Evolutionary conservation across 257 asterid species (phyloP).

Genomic region (Primulina huaijiensis): DNA sequence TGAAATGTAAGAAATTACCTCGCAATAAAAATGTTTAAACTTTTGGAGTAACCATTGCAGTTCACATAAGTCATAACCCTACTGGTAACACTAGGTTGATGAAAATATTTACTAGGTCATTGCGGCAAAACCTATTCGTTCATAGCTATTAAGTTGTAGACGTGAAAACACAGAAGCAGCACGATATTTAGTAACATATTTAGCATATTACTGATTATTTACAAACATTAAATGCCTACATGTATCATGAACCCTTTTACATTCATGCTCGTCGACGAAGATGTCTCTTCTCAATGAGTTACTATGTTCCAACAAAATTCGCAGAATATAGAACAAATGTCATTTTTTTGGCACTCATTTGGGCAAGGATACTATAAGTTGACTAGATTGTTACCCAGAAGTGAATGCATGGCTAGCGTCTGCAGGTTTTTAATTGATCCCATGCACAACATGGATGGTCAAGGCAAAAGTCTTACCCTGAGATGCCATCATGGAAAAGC

Average conservation of each 20-base stretch:
- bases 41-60: constrained; percentile 14
- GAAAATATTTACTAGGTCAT: background rate
- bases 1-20: background rate
- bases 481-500: constrained; percentile 55
- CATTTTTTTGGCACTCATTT: constrained; percentile 15
- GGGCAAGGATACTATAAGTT: constrained; percentile 3
- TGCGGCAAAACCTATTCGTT: constrained; percentile 7
- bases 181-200: constrained; percentile 3
- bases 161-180: constrained; percentile 6
- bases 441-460: background rate
- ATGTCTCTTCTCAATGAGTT: constrained; percentile 21
- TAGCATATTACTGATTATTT: background rate
- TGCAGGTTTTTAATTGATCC: background rate
- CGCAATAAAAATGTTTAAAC: constrained; percentile 1
- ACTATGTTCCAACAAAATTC: constrained; percentile 11
- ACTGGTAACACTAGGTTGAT: constrained; percentile 9
- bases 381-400: constrained; percentile 5
- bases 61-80: background rate
- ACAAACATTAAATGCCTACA: background rate
- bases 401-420: constrained; percentile 4
- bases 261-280: background rate
- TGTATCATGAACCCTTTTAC: background rate
- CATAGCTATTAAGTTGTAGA: constrained; percentile 12
- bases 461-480: constrained; percentile 55
- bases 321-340: constrained; percentile 4